Conservation (phyloP, 257 asterid genomes). For the Solanum raphanifolium region DNA sequence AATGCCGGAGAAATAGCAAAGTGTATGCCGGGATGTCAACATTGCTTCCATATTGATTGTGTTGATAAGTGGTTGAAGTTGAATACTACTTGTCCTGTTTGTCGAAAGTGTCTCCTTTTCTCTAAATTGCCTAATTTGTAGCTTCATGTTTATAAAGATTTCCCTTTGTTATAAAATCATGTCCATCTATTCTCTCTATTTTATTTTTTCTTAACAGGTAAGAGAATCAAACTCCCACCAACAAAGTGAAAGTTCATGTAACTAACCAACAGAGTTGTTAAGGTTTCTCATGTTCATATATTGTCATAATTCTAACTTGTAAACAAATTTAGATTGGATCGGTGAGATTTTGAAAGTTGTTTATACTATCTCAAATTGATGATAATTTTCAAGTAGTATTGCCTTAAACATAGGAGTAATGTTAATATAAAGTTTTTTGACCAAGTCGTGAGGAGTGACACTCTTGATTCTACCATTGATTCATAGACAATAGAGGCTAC, state of each 20-base stretch:
- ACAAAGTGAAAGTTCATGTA: not conserved
- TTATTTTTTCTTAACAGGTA: no score
- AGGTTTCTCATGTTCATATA: not conserved
- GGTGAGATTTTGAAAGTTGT: not conserved
- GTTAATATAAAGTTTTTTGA: not conserved
- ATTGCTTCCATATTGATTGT: slow-evolving; percentile 29
- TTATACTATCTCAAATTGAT: not conserved
- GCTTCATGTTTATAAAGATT: not conserved
- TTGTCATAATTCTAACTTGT: not conserved
- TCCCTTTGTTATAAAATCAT: not conserved
- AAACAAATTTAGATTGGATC: not conserved
- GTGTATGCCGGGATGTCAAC: slow-evolving; percentile 25
- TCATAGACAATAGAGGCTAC: not conserved
- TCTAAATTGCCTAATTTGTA: not conserved
- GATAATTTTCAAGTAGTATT: not conserved
- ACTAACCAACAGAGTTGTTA: no score
- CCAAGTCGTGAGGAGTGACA: not conserved
- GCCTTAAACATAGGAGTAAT: not conserved
- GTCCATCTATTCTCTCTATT: not conserved
- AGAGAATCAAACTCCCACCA: not conserved
- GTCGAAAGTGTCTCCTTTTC: slow-evolving; percentile 17
- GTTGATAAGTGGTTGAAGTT: slow-evolving; percentile 25
- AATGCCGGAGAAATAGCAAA: slow-evolving; percentile 15
- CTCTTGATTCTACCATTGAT: not conserved
- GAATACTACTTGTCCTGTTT: slow-evolving; percentile 24